These are phyloP conservation scores for Phytophthora boehmeriae DNA, from an alignment of 352 stramenopile genomes.

Conservation along the genomic window DNA sequence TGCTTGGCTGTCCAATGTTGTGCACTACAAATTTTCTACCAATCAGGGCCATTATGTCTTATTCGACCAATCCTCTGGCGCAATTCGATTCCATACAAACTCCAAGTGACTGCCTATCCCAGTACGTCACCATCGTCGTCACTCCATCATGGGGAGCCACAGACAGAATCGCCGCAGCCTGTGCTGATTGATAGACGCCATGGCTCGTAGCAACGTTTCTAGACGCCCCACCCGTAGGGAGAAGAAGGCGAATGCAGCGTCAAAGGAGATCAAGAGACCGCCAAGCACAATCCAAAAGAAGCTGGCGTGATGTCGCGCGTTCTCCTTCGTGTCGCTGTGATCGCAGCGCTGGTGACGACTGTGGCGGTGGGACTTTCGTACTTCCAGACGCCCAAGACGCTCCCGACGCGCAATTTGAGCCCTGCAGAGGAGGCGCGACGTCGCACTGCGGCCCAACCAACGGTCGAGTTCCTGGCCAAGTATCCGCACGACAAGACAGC, in stretches of 20 bases:
- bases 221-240: slow-evolving; percentile 18
- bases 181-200: slow-evolving; percentile 10
- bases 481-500: slow-evolving; percentile 82
- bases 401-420: slow-evolving; percentile 11
- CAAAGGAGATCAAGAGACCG: slow-evolving; percentile 4
- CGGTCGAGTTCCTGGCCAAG: slow-evolving; percentile 64
- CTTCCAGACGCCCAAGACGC: slow-evolving; percentile 2
- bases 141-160: background rate
- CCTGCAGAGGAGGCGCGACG: slow-evolving; percentile 17
- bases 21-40: background rate
- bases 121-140: background rate
- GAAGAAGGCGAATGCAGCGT: slow-evolving; percentile 1
- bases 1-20: slow-evolving; percentile 25
- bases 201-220: slow-evolving; percentile 33
- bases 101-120: background rate
- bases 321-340: slow-evolving; percentile 39
- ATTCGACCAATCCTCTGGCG: no score
- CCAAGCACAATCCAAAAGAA: slow-evolving; percentile 16
- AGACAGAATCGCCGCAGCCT: slow-evolving; percentile 5
- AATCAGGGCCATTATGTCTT: background rate
- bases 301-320: slow-evolving; percentile 36
- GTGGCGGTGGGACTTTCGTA: slow-evolving; percentile 16
- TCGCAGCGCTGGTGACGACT: slow-evolving; percentile 20
- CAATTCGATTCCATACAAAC: background rate
- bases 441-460: slow-evolving; percentile 20